Conservation (phyloP, 2,329 filamentous ascomycete species). For the Chrysosporium queenslandicum region DNA sequence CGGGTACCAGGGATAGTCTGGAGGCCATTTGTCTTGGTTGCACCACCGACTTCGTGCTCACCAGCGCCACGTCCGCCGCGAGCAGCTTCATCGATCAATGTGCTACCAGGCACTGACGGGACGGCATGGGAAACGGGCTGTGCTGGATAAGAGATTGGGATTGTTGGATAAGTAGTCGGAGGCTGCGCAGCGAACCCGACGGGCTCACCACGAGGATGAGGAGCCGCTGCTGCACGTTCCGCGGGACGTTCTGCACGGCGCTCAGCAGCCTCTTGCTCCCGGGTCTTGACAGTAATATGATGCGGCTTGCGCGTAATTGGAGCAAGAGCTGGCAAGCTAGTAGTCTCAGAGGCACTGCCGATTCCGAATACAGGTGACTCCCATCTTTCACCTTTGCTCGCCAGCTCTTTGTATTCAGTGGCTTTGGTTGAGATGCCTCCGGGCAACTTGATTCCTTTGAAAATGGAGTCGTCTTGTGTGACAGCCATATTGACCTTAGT, state of each 20-base stretch:
- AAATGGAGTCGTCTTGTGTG: slow-evolving; percentile 82
- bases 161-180: neutral
- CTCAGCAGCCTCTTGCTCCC: slow-evolving; percentile 7
- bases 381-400: slow-evolving; percentile 83
- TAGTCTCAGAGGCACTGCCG: slow-evolving; percentile 63
- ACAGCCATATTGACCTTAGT: slow-evolving; percentile 74
- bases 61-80: neutral
- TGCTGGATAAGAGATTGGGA: neutral
- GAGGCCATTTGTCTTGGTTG: neutral
- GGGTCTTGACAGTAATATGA: slow-evolving; percentile 27
- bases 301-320: slow-evolving; percentile 52
- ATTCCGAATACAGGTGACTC: slow-evolving; percentile 89
- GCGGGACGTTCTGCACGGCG: neutral
- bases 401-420: slow-evolving; percentile 82
- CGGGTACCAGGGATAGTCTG: slow-evolving; percentile 7
- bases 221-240: neutral
- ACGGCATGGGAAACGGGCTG: neutral
- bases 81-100: neutral
- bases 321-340: slow-evolving; percentile 53
- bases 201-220: neutral
- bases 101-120: neutral
- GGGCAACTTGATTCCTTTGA: slow-evolving; percentile 76
- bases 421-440: slow-evolving; percentile 88
- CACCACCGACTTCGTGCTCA: neutral
- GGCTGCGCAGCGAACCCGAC: neutral